These are phyloP conservation scores for Boletus sp. DNA, from an alignment of 768 basidiomycete genomes.

Conservation along the genomic window DNA sequence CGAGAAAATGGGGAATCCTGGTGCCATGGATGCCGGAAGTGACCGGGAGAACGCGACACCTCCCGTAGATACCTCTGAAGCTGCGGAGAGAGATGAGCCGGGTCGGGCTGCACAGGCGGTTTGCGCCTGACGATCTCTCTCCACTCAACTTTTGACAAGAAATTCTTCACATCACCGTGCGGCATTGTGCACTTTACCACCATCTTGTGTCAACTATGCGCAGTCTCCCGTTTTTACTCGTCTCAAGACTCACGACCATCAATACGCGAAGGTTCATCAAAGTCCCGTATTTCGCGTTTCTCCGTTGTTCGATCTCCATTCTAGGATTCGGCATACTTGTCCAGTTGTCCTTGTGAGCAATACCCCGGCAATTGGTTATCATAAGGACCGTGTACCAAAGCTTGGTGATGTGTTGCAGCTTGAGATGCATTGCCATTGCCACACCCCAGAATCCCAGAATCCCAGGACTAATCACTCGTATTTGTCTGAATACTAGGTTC, in stretches of 20 bases:
- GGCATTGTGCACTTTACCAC: neutral
- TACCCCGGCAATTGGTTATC: neutral
- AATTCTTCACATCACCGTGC: neutral
- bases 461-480: neutral
- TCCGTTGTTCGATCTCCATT: constrained; percentile 11
- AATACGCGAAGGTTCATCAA: constrained; percentile 4
- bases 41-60: neutral
- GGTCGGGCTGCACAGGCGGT: constrained; percentile 20
- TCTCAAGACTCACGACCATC: too few relatives aligned
- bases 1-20: constrained; percentile 38
- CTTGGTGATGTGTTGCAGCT: neutral
- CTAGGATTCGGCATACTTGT: constrained; percentile 1
- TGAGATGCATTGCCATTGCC: constrained; percentile 1
- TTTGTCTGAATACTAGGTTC: neutral
- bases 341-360: neutral
- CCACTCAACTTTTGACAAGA: neutral
- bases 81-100: constrained; percentile 17
- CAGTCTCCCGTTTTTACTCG: neutral
- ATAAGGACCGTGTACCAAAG: neutral
- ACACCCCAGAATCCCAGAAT: neutral
- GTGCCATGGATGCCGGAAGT: neutral
- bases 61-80: constrained; percentile 4
- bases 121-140: constrained; percentile 9
- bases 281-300: neutral
- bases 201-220: neutral